Base-by-base conservation (phyloP, 805 yeast species). In the Ogataea trehaloabstinens region DNA sequence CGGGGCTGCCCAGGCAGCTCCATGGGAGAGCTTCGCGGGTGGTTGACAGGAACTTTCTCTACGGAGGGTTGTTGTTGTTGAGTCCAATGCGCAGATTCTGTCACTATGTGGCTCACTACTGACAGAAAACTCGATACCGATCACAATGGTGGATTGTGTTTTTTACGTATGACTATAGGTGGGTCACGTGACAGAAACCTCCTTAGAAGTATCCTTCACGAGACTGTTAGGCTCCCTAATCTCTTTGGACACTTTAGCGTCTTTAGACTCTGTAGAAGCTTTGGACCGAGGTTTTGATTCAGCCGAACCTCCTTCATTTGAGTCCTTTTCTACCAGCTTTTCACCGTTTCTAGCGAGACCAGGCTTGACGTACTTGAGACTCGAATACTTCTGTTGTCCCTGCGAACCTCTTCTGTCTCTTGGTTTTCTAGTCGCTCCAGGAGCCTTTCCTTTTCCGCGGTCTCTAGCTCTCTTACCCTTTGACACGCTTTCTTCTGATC, bases 61-160 rank as follows among this genome's bases (percentile, higher is more conserved):
- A 19, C 16, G 22, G 7, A 66, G 64, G 37, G 66, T 58, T 31
- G 25, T 24, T 10, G 61, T 59, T 63, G 64, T 59, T 63, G 62
- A 63, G 67, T 63, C 51, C 67, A 63, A 63, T 63, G 56, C 64
- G 62, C 52, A 62, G 65, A 63, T 56, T 52, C 51, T 49, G 45
- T 52, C 19, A 12, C 22, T 16, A 16, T 7, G 6, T 11, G 7
- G 8, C 6, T 27, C 17, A 15, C 33, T 16, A 19, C 19, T 28
- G 25, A 31, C 50, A 44, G 56, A 49, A 61, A 51, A 63, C 67
- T 56, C 67, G 66, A 63, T 63, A 63, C 67, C 67, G 67, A 63
- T 63, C 66, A 63, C 55, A 51, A 55, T 38, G 38, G 46, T 45
- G 41, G 51, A 53, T 54, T 42, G 53, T 48, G 39, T 37, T 36